These are phyloP conservation scores for Tuctoria greenei DNA, from an alignment of 176 grass and related monocot species.

Conservation along the genomic window DNA sequence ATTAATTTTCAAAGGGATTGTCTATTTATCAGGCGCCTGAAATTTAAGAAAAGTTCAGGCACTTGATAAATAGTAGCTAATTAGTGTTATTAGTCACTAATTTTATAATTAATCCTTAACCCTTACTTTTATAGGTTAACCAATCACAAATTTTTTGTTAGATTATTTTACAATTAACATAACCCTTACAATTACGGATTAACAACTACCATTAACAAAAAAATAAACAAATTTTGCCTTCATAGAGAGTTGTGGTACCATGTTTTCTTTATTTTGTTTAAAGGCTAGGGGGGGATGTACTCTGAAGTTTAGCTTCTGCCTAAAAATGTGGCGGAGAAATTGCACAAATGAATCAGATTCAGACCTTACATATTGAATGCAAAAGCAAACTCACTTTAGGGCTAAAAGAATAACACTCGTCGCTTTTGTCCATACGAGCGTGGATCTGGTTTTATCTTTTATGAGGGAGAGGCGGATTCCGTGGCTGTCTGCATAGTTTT, in stretches of 20 bases:
- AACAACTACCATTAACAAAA: too few species aligned
- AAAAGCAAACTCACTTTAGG: conserved; percentile 44
- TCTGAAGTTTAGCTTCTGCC: conserved; percentile 28
- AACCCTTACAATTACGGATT: too few species aligned
- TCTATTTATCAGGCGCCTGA: too few species aligned
- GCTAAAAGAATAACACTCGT: conserved; percentile 1
- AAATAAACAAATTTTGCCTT: too few species aligned
- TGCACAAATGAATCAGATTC: conserved; percentile 43
- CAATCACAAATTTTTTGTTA: too few species aligned
- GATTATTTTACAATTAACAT: too few species aligned
- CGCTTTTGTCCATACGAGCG: conserved; percentile 30
- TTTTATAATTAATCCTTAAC: too few species aligned
- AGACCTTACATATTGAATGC: conserved; percentile 32
- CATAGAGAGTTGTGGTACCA: neutral
- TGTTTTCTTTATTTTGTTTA: conserved; percentile 22
- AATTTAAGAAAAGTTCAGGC: too few species aligned
- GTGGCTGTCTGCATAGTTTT: neutral
- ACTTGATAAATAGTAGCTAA: too few species aligned
- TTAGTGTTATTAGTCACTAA: too few species aligned
- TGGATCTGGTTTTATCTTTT: conserved; percentile 29
- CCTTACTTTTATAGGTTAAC: too few species aligned
- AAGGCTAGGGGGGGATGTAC: conserved; percentile 27
- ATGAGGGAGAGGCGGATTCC: neutral
- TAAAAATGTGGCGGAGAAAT: conserved; percentile 30
- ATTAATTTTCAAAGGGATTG: too few species aligned